Conservation (phyloP, 2,329 filamentous ascomycete genomes). For the Colletotrichum sp. region DNA sequence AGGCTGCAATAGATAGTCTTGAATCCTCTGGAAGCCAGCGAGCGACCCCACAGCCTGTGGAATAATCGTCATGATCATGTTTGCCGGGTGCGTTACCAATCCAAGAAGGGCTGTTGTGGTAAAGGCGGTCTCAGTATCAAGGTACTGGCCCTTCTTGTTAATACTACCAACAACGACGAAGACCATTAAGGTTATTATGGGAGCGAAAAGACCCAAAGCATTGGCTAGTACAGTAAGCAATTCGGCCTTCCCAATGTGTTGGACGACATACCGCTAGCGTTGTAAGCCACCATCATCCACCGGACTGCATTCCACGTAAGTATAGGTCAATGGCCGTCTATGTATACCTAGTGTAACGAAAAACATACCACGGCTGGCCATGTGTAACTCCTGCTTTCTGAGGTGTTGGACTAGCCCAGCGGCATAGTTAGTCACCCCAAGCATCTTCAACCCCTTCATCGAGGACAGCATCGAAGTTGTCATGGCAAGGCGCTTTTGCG, state of each 20-base stretch:
- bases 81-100: conserved; percentile 22
- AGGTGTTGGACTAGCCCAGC: conserved; percentile 34
- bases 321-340: too few species aligned
- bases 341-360: too few species aligned
- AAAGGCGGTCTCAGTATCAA: conserved; percentile 17
- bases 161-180: background rate
- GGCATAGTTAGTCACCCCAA: conserved; percentile 35
- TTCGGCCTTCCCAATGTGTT: background rate
- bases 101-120: conserved; percentile 27
- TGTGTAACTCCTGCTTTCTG: conserved; percentile 32
- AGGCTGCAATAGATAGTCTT: conserved; percentile 17
- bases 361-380: background rate
- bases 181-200: background rate
- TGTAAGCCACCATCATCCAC: conserved; percentile 19
- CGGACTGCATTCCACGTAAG: conserved; percentile 1
- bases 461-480: conserved; percentile 33
- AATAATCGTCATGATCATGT: conserved; percentile 14
- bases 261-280: conserved; percentile 1
- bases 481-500: conserved; percentile 32
- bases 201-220: conserved; percentile 23
- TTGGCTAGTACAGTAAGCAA: conserved; percentile 1
- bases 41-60: conserved; percentile 19
- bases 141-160: background rate
- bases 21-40: conserved; percentile 23
- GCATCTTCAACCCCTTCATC: conserved; percentile 42